These are phyloP conservation scores for Thymus quinquecostatus DNA, from an alignment of 257 asterid species.

Conservation along the genomic window DNA sequence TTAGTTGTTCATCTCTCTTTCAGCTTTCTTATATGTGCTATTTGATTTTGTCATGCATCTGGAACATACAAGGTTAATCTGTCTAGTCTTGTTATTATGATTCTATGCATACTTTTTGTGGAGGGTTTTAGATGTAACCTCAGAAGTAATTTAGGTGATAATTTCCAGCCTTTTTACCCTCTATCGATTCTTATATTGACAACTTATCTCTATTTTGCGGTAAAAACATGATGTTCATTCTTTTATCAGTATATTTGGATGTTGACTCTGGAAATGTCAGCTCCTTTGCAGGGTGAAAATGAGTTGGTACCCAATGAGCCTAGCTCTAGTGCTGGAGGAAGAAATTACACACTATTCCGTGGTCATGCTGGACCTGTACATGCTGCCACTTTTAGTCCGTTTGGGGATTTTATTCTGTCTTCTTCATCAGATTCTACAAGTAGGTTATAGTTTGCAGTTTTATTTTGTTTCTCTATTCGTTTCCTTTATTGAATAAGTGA, in stretches of 20 bases:
- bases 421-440: slow-evolving; percentile 97
- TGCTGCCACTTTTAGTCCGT: slow-evolving; percentile 88
- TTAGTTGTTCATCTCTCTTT: neutral
- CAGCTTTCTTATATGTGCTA: neutral
- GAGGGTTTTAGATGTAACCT: slow-evolving; percentile 1
- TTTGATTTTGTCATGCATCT: slow-evolving; percentile 15
- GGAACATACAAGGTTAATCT: neutral
- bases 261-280: slow-evolving; percentile 54
- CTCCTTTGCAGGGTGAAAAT: slow-evolving; percentile 68
- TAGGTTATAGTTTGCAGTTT: slow-evolving; percentile 38
- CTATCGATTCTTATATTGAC: slow-evolving; percentile 7
- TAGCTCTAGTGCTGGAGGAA: slow-evolving; percentile 54
- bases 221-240: neutral
- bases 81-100: slow-evolving; percentile 4
- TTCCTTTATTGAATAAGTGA: slow-evolving; percentile 5
- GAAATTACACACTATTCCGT: slow-evolving; percentile 73
- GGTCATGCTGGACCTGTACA: slow-evolving; percentile 98
- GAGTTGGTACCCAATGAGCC: slow-evolving; percentile 57
- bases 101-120: slow-evolving; percentile 10
- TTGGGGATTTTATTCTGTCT: slow-evolving; percentile 88
- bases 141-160: neutral
- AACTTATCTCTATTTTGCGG: neutral
- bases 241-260: slow-evolving; percentile 17
- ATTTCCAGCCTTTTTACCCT: neutral
- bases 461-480: slow-evolving; percentile 1